phyloP scores from a whole-genome alignment of 345 rosid species.

The Acer campestre region DNA sequence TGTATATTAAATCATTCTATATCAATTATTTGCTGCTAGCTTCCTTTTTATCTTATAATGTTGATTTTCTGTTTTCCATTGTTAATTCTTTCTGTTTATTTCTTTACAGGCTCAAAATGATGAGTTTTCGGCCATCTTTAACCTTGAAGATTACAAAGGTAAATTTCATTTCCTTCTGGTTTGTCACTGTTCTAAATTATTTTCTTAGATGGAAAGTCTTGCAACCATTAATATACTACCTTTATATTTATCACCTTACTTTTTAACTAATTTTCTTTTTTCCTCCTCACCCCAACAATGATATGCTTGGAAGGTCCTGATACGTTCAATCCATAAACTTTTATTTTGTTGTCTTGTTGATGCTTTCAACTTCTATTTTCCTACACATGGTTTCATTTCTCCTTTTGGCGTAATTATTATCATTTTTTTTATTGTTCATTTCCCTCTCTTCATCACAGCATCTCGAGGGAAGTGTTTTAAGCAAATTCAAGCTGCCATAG shows the following conservation, averaged over 20 bases:
- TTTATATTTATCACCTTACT: not conserved
- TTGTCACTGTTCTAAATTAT: not conserved
- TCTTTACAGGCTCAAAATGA: conserved; percentile 84
- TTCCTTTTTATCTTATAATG: not conserved
- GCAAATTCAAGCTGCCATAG: conserved; percentile 91
- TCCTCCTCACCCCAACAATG: not conserved
- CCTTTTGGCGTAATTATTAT: conserved; percentile 4
- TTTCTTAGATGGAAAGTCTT: not conserved
- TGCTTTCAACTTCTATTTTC: not conserved
- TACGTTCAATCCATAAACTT: not conserved
- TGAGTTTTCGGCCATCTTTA: conserved; percentile 73
- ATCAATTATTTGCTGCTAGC: not conserved
- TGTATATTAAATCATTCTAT: not conserved
- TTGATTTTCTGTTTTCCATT: not conserved
- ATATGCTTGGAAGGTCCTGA: not conserved
- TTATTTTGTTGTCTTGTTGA: not conserved
- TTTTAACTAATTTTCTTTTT: not conserved
- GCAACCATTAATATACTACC: conserved; percentile 1
- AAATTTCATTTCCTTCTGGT: conserved; percentile 2
- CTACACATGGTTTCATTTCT: not conserved
- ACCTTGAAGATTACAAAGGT: conserved; percentile 98
- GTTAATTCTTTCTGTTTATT: conserved; percentile 10
- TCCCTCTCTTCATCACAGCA: conserved; percentile 43
- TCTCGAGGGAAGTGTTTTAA: conserved; percentile 90
- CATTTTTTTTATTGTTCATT: conserved; percentile 13